These are phyloP conservation scores for Pelargonium cotyledonis DNA, from an alignment of 441 rosid species.

Conservation along the genomic window DNA sequence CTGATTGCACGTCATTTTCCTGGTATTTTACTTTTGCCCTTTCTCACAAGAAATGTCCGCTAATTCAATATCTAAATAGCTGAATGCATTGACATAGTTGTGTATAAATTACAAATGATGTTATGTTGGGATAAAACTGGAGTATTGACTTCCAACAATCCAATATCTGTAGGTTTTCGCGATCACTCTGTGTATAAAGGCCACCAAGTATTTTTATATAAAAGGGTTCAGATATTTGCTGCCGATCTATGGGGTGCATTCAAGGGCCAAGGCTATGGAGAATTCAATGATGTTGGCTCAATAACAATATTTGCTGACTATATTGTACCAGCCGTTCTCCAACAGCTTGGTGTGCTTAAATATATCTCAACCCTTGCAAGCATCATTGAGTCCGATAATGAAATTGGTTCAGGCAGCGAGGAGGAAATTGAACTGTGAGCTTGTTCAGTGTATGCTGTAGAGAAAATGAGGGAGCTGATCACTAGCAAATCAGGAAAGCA, in stretches of 20 bases:
- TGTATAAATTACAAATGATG: not conserved
- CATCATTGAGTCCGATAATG: slow-evolving; percentile 35
- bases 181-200: slow-evolving; percentile 76
- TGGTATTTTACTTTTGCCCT: slow-evolving; percentile 29
- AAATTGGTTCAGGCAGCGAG: slow-evolving; percentile 61
- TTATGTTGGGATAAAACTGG: slow-evolving; percentile 7
- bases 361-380: slow-evolving; percentile 48
- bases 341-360: slow-evolving; percentile 63
- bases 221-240: slow-evolving; percentile 77
- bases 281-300: slow-evolving; percentile 53
- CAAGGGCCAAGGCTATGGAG: slow-evolving; percentile 68
- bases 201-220: slow-evolving; percentile 64
- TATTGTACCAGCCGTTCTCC: slow-evolving; percentile 68
- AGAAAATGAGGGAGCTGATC: slow-evolving; percentile 61
- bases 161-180: slow-evolving; percentile 43
- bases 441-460: slow-evolving; percentile 72
- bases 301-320: slow-evolving; percentile 78
- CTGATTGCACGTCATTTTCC: slow-evolving; percentile 59
- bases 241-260: slow-evolving; percentile 79
- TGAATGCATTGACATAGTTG: not conserved
- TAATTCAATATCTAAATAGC: not conserved
- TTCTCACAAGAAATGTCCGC: not conserved
- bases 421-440: slow-evolving; percentile 82
- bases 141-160: slow-evolving; percentile 7
- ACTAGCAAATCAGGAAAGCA: slow-evolving; percentile 47